phyloP scores from a whole-genome alignment of 23 red algal genomes.

The Gracilariopsis chorda region DNA sequence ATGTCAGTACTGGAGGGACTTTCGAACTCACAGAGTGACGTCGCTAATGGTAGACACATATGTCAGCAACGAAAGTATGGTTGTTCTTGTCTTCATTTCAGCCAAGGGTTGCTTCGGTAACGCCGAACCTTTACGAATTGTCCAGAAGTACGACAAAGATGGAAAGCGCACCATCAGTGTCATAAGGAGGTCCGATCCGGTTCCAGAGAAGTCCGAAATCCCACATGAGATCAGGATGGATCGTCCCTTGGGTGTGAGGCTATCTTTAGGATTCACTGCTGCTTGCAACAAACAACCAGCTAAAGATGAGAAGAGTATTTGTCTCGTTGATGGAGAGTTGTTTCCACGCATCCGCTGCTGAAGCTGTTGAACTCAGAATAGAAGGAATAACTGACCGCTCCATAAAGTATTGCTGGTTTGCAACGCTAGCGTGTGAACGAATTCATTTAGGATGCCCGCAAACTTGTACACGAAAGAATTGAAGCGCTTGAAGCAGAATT shows the following conservation, averaged over 20 bases:
- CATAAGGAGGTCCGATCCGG: slow-evolving; percentile 36
- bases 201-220: slow-evolving; percentile 42
- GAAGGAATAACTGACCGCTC: not conserved
- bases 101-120: slow-evolving; percentile 58
- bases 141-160: slow-evolving; percentile 18
- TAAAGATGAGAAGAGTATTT: slow-evolving; percentile 12
- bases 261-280: slow-evolving; percentile 34
- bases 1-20: not conserved
- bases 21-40: slow-evolving; percentile 31
- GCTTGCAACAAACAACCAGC: slow-evolving; percentile 29
- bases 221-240: slow-evolving; percentile 33
- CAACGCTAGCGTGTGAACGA: slow-evolving; percentile 6
- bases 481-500: not conserved
- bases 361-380: not conserved
- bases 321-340: not conserved
- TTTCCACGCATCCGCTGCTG: slow-evolving; percentile 17
- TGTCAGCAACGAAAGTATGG: slow-evolving; percentile 43
- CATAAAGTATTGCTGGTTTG: not conserved
- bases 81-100: slow-evolving; percentile 48
- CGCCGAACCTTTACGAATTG: slow-evolving; percentile 34
- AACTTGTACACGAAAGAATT: not conserved
- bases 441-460: not conserved
- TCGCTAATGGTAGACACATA: slow-evolving; percentile 40
- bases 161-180: slow-evolving; percentile 52
- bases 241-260: slow-evolving; percentile 10